Percentiles rank a stretch among this genome's conserved stretches.
Conservation (phyloP, 306 rosid species). For the Trifolium dubium region DNA sequence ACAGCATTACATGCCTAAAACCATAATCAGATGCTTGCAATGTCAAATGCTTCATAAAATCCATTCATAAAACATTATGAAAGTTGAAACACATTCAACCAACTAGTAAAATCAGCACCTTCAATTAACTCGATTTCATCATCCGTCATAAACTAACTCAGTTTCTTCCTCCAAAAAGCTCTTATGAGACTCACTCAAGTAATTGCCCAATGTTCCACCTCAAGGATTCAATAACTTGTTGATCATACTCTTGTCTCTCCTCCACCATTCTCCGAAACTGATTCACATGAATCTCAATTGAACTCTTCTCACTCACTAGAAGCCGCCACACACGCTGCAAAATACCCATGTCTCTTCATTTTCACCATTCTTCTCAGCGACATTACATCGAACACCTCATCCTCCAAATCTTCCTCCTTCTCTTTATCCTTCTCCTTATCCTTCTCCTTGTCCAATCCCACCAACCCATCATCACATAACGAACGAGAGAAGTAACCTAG, state of each 20-base stretch:
- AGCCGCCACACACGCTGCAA: constrained; percentile 57
- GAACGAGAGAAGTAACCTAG: constrained; percentile 52
- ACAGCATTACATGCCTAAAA: constrained; percentile 5
- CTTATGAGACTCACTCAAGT: constrained; percentile 52
- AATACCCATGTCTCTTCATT: constrained; percentile 48
- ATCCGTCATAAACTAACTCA: constrained; percentile 35
- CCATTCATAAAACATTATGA: constrained; percentile 38
- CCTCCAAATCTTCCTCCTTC: constrained; percentile 52
- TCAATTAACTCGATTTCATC: constrained; percentile 44
- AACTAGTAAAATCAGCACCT: constrained; percentile 18
- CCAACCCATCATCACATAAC: constrained; percentile 30
- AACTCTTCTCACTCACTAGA: constrained; percentile 68
- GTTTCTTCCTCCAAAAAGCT: constrained; percentile 52
- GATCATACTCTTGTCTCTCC: constrained; percentile 62
- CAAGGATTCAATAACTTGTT: constrained; percentile 54
- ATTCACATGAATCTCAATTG: constrained; percentile 60
- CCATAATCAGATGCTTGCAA: constrained; percentile 8
- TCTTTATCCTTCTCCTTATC: constrained; percentile 39
- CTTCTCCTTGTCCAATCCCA: not conserved
- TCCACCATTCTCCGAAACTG: constrained; percentile 68
- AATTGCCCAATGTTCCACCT: constrained; percentile 47
- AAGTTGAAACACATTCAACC: no score
- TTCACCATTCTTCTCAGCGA: constrained; percentile 61
- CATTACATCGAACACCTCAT: constrained; percentile 53
- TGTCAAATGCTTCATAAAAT: constrained; percentile 23